Conservation (phyloP, 2,329 filamentous ascomycete species). For the Neofusicoccum umdonicola region DNA sequence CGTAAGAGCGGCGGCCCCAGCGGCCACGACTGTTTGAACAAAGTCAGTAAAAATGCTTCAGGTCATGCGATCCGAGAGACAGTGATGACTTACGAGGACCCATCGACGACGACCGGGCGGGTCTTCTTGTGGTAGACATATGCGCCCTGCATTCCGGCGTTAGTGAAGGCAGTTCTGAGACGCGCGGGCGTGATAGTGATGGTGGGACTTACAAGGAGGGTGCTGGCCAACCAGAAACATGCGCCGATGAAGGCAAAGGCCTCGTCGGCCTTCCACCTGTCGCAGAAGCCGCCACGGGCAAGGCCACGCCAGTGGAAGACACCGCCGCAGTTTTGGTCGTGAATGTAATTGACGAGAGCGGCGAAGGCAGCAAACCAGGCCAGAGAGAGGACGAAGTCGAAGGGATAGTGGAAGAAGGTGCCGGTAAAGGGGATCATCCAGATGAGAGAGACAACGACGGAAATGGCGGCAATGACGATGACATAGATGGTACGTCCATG, state of each 20-base stretch:
- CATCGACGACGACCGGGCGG: slow-evolving; percentile 19
- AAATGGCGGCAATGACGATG: slow-evolving; percentile 66
- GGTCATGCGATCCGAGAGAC: neutral
- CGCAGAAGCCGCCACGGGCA: slow-evolving; percentile 53
- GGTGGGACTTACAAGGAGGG: slow-evolving; percentile 47
- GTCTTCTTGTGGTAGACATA: slow-evolving; percentile 22
- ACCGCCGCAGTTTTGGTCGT: slow-evolving; percentile 26
- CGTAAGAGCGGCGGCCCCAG: slow-evolving; percentile 21
- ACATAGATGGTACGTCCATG: slow-evolving; percentile 72
- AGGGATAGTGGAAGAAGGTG: slow-evolving; percentile 67
- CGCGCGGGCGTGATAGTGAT: neutral
- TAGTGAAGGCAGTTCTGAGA: neutral
- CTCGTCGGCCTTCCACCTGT: slow-evolving; percentile 67
- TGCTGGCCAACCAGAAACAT: slow-evolving; percentile 67
- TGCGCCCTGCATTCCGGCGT: slow-evolving; percentile 5
- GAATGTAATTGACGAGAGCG: slow-evolving; percentile 42
- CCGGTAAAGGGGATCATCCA: slow-evolving; percentile 70
- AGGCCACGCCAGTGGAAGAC: slow-evolving; percentile 56
- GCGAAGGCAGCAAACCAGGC: slow-evolving; percentile 70
- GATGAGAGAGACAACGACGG: slow-evolving; percentile 66
- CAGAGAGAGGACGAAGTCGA: slow-evolving; percentile 67
- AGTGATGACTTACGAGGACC: slow-evolving; percentile 15
- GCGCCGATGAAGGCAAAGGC: slow-evolving; percentile 72
- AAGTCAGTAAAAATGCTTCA: neutral
- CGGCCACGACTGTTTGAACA: slow-evolving; percentile 1